Base-by-base conservation (phyloP, 2,329 filamentous ascomycete species). In the Hawksworthiomyces lignivorus region DNA sequence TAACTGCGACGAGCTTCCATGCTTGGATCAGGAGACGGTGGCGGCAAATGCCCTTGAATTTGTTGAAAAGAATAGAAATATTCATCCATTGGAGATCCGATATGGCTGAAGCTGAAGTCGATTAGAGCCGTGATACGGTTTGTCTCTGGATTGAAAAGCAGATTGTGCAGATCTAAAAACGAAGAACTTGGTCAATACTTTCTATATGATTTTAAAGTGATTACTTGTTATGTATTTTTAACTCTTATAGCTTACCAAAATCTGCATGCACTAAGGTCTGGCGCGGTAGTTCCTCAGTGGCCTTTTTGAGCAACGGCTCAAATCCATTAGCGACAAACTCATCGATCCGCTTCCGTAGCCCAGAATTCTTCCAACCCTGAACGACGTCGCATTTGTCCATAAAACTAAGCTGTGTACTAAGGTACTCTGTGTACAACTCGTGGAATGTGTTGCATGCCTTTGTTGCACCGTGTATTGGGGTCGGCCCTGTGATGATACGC, bases 361-460 rank as follows among this genome's bases (percentile, higher is more conserved):
- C 51, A 28, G 59, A 57, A 15, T 47, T 46, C 21, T 46, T 51
- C 58, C 59, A 62, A 39, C 58, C 58, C 33, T 55, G 45, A 20
- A 62, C 52, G 27, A 49, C 21, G 41, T 59, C 53, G 31, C 53
- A 52, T 40, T 47, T 47, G 29, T 48, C 19, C 11, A 60, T 39
- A 12, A 39, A 39, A 3, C 5, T 14, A 6, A 39, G 20, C 36
- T 39, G 36, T 14, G 36, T 39, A 3, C 32, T 7, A 34, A n/a
- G 8, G 20, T 8, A 42, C 21, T 49, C 48, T 39, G 41, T 49
- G 41, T 55, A 60, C 27, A 51, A 56, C 15, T 45, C 44, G 44
- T 59, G 52, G 40, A 52, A 55, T 27, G 52, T 52, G 18, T 34
- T 34, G 56, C 56, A 61, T 12, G 58, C 57, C 14, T 31, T 30